Conservation (phyloP, 768 basidiomycete genomes). For the Lentinula detonsa region DNA sequence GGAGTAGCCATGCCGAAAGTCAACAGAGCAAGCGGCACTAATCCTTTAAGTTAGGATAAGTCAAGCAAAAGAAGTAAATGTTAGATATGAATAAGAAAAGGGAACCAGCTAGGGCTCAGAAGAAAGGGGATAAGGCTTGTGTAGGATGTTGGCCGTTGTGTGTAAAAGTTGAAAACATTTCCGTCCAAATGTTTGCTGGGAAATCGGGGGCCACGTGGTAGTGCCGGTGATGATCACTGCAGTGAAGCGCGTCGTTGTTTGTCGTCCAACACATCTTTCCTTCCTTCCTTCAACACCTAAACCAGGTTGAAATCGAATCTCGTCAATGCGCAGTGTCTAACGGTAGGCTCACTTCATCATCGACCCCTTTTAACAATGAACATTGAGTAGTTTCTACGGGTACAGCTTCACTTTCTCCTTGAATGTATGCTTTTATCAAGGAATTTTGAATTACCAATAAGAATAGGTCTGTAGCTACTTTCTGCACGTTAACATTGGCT, state of each 20-base stretch:
- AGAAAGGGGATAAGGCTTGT: background rate
- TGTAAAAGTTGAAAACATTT: background rate
- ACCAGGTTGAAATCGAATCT: too few species aligned
- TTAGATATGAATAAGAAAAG: background rate
- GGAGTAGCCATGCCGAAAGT: constrained; percentile 11
- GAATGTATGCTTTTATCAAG: background rate
- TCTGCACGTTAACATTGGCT: background rate
- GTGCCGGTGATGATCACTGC: background rate
- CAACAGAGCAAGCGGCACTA: background rate
- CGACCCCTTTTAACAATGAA: too few species aligned
- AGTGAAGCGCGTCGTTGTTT: background rate
- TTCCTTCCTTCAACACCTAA: background rate
- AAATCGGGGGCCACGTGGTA: background rate
- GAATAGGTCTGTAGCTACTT: background rate
- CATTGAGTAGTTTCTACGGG: too few species aligned
- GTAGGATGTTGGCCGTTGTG: background rate
- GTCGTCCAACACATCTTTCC: background rate
- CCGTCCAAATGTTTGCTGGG: background rate
- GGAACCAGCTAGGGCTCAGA: background rate
- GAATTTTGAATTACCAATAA: background rate
- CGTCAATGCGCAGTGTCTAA: too few species aligned
- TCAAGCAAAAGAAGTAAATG: background rate
- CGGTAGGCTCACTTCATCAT: too few species aligned
- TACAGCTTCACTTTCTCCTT: background rate
- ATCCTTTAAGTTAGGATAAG: background rate